Evolutionary conservation across 2,329 filamentous ascomycete genomes (phyloP).

Genomic region (Calonectria naviculata): DNA sequence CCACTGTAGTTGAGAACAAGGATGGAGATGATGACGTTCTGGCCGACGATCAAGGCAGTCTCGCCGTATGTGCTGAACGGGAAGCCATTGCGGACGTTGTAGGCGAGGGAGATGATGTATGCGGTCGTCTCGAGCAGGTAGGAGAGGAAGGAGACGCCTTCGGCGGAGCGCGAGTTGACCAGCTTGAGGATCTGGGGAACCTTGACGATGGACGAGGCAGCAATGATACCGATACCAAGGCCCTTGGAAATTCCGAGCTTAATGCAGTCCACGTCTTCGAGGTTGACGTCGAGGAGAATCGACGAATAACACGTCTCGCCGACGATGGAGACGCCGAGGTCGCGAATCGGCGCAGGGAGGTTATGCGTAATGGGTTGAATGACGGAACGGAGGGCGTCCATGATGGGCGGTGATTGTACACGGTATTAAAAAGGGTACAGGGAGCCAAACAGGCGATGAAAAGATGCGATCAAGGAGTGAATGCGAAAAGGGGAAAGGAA

Average conservation of each 20-base stretch:
- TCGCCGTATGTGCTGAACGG: conserved; percentile 98
- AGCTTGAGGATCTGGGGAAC: conserved; percentile 97
- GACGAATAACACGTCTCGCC: conserved; percentile 87
- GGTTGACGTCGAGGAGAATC: conserved; percentile 86
- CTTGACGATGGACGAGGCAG: conserved; percentile 91
- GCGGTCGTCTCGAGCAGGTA: conserved; percentile 92
- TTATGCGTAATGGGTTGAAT: conserved; percentile 78
- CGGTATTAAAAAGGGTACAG: not conserved
- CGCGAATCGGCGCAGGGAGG: conserved; percentile 79
- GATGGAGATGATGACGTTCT: conserved; percentile 91
- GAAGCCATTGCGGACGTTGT: conserved; percentile 91
- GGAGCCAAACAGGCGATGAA: not conserved
- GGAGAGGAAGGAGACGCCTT: conserved; percentile 87
- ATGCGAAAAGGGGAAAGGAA: conserved; percentile 25
- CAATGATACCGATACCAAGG: conserved; percentile 93
- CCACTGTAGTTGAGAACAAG: conserved; percentile 88
- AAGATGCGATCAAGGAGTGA: conserved; percentile 28
- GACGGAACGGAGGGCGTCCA: conserved; percentile 71
- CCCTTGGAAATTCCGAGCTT: conserved; percentile 93
- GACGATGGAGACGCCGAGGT: conserved; percentile 82
- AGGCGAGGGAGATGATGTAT: conserved; percentile 90
- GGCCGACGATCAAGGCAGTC: conserved; percentile 88
- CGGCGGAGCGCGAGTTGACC: conserved; percentile 80
- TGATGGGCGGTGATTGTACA: conserved; percentile 43
- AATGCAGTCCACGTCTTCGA: conserved; percentile 80